Evolutionary conservation across 2,329 filamentous ascomycete genomes (phyloP), one percentile per base, ranked within the genome.

Genomic region (Ophiobolus disseminans): DNA sequence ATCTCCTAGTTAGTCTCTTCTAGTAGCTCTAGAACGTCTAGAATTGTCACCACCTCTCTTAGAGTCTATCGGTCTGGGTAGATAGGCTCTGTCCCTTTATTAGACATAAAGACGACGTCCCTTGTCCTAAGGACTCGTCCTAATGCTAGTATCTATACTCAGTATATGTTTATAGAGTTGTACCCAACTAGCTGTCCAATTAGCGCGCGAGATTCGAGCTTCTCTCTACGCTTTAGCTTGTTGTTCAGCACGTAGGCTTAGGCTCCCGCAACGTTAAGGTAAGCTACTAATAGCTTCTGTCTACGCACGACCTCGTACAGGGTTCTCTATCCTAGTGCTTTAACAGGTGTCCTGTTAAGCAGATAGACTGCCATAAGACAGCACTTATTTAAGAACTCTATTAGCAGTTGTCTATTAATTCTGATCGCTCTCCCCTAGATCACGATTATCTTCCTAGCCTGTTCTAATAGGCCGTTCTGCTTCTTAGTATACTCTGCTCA

Each of bases 151-250:
- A 26, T 26, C 23, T 14, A 58, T 21, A 61, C 19, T 21, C 40
- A 7, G 30, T 45, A 61, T 22, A 63, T 58, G 35, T 63, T 61
- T 2, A 41, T 52, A 1, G 44, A 39, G 36, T 63, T 28, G 19
- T 61, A 60, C 34, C 53, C 40, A 38, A 61, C 50, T 2, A 63
- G 43, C 14, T 63, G 52, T 3, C 56, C 46, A 34, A 62, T 45
- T 6, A 55, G 43, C 5, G 49, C 56, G 26, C 50, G 25, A 11
- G 45, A 40, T 47, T 17, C 16, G 13, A 54, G 45, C 43, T 56
- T 56, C 10, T 49, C 39, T 16, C 45, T 39, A 36, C 46, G 43
- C 26, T 22, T 36, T n/a, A 57, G 40, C 25, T 55, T 14, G 26
- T 44, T 42, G 9, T 49, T 44, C 1, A 55, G 40, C 3, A 40